These are phyloP conservation scores for Jaenimonas drosophilae DNA, from an alignment of 208 protist genomes.

Conservation along the genomic window DNA sequence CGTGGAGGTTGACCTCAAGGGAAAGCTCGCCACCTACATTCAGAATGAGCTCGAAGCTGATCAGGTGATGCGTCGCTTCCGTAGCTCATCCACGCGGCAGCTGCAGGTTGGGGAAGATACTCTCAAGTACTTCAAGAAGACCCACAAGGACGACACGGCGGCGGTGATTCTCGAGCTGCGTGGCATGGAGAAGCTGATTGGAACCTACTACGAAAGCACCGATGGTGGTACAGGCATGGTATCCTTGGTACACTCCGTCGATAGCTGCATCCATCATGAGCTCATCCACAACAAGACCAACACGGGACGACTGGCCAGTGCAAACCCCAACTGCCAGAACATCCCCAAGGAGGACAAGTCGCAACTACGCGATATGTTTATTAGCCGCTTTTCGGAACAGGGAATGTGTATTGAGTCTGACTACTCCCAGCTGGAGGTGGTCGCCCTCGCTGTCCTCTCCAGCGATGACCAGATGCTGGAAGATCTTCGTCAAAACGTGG, in stretches of 20 bases:
- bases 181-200: slow-evolving; percentile 84
- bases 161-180: slow-evolving; percentile 77
- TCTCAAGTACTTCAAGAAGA: slow-evolving; percentile 81
- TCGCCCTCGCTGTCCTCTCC: slow-evolving; percentile 82
- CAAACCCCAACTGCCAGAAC: slow-evolving; percentile 91
- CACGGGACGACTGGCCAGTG: slow-evolving; percentile 78
- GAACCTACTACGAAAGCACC: slow-evolving; percentile 88
- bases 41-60: slow-evolving; percentile 75
- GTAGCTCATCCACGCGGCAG: slow-evolving; percentile 65
- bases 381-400: slow-evolving; percentile 78
- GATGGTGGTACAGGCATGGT: slow-evolving; percentile 88
- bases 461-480: slow-evolving; percentile 87
- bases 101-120: slow-evolving; percentile 85
- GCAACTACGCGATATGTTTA: slow-evolving; percentile 83
- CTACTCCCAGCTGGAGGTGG: slow-evolving; percentile 91
- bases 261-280: slow-evolving; percentile 91
- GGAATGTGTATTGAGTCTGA: slow-evolving; percentile 90
- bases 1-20: slow-evolving; percentile 65
- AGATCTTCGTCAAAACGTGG: slow-evolving; percentile 81
- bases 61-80: slow-evolving; percentile 76
- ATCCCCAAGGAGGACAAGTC: slow-evolving; percentile 91
- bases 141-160: slow-evolving; percentile 63
- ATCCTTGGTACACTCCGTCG: slow-evolving; percentile 76
- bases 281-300: slow-evolving; percentile 91
- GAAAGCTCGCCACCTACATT: slow-evolving; percentile 54